Percentiles rank a stretch among this genome's conserved stretches.
These are phyloP conservation scores for Eremomyces bilateralis DNA, from an alignment of 495 filamentous ascomycete species.

Conservation along the genomic window DNA sequence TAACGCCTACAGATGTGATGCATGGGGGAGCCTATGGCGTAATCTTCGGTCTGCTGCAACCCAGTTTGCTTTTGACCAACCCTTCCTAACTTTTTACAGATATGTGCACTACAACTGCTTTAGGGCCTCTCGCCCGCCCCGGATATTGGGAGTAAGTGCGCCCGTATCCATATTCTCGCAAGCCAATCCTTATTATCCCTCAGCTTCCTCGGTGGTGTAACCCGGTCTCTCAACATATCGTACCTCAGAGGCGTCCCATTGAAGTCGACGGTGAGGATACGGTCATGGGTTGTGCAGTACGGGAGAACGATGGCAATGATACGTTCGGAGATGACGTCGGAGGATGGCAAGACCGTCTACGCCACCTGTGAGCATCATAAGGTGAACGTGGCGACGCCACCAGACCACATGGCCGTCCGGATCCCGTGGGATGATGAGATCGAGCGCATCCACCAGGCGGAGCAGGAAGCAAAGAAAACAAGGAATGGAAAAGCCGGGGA, in stretches of 20 bases:
- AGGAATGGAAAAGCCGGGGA: not conserved
- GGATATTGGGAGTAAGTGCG: constrained; percentile 22
- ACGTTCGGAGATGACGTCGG: constrained; percentile 18
- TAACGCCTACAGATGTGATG: too few species aligned
- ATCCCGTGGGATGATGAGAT: constrained; percentile 19
- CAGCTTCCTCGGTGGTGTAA: constrained; percentile 25
- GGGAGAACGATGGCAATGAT: constrained; percentile 26
- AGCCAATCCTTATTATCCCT: too few species aligned
- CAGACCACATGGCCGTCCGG: constrained; percentile 15
- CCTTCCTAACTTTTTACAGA: constrained; percentile 9
- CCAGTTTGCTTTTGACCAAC: too few species aligned
- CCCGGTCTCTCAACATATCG: constrained; percentile 19
- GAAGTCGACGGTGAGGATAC: constrained; percentile 18
- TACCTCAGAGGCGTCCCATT: constrained; percentile 20
- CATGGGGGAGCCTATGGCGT: constrained; percentile 2
- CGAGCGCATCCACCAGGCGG: constrained; percentile 1
- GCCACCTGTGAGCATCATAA: constrained; percentile 26
- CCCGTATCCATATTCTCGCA: too few species aligned
- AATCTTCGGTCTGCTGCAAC: too few species aligned
- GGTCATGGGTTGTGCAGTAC: constrained; percentile 16
- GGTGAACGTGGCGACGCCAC: constrained; percentile 19
- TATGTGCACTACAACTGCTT: constrained; percentile 24
- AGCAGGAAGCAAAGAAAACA: not conserved
- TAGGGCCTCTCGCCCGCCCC: constrained; percentile 20
- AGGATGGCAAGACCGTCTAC: constrained; percentile 20